A percentile compares a stretch with the other conserved stretches of the same genome.
phyloP scores from a whole-genome alignment of 129 eudicot species.

The Flaveria robusta region DNA sequence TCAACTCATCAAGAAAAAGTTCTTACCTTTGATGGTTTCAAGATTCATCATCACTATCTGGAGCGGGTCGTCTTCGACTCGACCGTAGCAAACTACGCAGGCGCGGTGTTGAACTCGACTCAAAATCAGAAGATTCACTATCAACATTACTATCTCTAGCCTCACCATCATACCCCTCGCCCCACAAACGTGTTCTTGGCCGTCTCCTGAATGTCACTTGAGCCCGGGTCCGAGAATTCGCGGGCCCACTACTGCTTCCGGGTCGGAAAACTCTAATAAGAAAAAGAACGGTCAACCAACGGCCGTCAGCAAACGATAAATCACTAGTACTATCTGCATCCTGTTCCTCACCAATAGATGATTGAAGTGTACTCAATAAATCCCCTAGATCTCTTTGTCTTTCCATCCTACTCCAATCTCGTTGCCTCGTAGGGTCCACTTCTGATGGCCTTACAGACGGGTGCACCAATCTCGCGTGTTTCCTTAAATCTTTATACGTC shows the following conservation, averaged over 20 bases:
- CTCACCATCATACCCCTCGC: constrained; percentile 55
- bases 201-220: constrained; percentile 53
- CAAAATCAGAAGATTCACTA: constrained; percentile 54
- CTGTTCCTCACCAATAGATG: constrained; percentile 57
- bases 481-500: constrained; percentile 65
- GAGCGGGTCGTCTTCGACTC: constrained; percentile 32
- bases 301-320: constrained; percentile 55
- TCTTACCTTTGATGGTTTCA: constrained; percentile 25
- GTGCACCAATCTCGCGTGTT: constrained; percentile 72
- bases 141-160: constrained; percentile 50
- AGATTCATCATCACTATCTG: constrained; percentile 43
- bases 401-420: constrained; percentile 77
- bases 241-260: constrained; percentile 51
- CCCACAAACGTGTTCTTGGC: constrained; percentile 58
- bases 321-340: constrained; percentile 40
- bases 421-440: constrained; percentile 77
- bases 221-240: constrained; percentile 50
- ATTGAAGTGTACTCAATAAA: constrained; percentile 67
- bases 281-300: constrained; percentile 64
- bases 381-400: constrained; percentile 74
- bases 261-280: constrained; percentile 53
- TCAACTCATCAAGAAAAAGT: constrained; percentile 16
- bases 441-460: constrained; percentile 69
- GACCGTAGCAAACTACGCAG: constrained; percentile 31
- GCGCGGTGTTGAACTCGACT: constrained; percentile 30